Base-by-base conservation (phyloP, 2,329 filamentous ascomycete genomes). In the Cladophialophora immunda region DNA sequence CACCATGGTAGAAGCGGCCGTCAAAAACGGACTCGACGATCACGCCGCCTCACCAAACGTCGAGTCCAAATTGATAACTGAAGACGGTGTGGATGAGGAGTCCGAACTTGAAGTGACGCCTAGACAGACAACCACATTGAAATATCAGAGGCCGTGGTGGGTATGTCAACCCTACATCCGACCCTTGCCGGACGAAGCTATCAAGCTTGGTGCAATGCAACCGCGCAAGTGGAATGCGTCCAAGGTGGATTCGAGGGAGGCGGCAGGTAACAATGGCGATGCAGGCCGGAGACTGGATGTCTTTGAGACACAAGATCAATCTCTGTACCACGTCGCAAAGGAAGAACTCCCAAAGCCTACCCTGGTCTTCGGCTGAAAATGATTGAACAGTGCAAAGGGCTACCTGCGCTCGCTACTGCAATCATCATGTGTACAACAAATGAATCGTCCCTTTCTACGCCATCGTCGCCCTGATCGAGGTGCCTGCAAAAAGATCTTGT, bases 141-240 rank as follows among this genome's bases (percentile, higher is more conserved):
- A 87, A 67, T 97, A 93, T 75, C 90, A 89, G 76, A 82, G 93
- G 70, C 94, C 94, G 0, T 97, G 90, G 87, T 97, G 93, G 92
- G 85, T 97, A 3, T 93, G 89, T 60, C 94, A 98, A 81, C 90
- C 94, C 3, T 92, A 97, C 74, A 86, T 97, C 6, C 83, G 94
- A 64, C 94, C 93, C 47, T 78, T 97, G 74, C 95, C 95, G 0
- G 91, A 91, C 72, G 94, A 98, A 81, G 95, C 95, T 2, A 75
- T 95, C 70, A 89, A 90, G 69, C 93, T 92, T 76, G 94, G 94
- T 0, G 90, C 91, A 2, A 84, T 97, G 77, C 86, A 84, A 65
- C 77, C 90, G 68, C 92, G 89, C 73, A 94, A 93, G 81, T 93
- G 79, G 65, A 76, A 77, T 29, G 75, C 77, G 66, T 77, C 68